Evolutionary conservation across 208 protist species (phyloP).

Genomic region (Crithidia brevicula): DNA sequence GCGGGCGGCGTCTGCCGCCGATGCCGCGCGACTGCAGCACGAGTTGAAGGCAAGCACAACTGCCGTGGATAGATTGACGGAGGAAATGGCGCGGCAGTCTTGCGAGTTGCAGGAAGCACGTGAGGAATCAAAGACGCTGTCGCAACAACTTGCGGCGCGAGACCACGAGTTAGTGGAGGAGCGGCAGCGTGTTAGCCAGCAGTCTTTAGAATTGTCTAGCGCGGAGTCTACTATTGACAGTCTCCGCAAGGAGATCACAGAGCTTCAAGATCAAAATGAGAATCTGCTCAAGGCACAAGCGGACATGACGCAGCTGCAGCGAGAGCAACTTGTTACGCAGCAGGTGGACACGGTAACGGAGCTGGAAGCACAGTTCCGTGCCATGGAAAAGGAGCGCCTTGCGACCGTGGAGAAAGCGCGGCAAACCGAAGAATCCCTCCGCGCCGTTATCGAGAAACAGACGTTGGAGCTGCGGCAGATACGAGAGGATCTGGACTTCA

Average conservation of each 20-base stretch:
- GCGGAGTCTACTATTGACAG: not conserved
- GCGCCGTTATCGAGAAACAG: slow-evolving; percentile 19
- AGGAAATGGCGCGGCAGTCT: not conserved
- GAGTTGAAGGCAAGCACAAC: not conserved
- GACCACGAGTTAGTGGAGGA: not conserved
- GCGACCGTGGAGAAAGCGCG: slow-evolving; percentile 4
- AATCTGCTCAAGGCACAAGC: not conserved
- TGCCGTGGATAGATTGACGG: not conserved
- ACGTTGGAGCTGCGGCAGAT: slow-evolving; percentile 37
- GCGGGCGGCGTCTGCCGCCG: not conserved
- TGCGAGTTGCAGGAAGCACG: slow-evolving; percentile 3
- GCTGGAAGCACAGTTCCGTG: slow-evolving; percentile 27
- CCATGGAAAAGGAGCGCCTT: slow-evolving; percentile 28
- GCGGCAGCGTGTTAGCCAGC: not conserved
- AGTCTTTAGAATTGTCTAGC: not conserved
- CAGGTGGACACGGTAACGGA: slow-evolving; percentile 32
- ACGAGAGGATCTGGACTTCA: slow-evolving; percentile 58
- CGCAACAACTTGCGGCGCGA: not conserved
- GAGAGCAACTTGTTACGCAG: slow-evolving; percentile 14
- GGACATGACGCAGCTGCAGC: not conserved
- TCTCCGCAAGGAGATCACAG: not conserved
- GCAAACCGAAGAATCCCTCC: slow-evolving; percentile 35
- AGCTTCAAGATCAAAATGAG: not conserved
- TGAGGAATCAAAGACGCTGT: not conserved
- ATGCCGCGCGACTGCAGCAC: slow-evolving; percentile 4